Evolutionary conservation across 495 filamentous ascomycete genomes (phyloP).

Genomic region (Durotheca rogersii): DNA sequence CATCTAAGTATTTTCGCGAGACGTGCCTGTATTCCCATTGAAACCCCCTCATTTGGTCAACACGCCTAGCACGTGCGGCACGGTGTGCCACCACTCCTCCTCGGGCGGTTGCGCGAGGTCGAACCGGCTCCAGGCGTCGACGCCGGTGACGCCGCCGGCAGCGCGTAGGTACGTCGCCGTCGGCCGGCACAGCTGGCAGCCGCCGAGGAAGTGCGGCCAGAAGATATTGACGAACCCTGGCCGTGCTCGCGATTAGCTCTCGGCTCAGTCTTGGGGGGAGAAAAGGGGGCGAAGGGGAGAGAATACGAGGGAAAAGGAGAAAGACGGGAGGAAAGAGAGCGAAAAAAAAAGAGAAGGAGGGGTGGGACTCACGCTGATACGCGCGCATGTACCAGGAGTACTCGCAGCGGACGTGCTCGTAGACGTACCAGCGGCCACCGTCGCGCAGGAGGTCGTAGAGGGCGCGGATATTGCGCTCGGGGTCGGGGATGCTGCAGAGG

Average conservation of each 20-base stretch:
- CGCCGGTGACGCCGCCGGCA: slow-evolving; percentile 52
- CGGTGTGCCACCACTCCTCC: slow-evolving; percentile 47
- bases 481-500: slow-evolving; percentile 69
- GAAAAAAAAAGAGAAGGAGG: not conserved
- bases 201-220: slow-evolving; percentile 59
- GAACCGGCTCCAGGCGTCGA: slow-evolving; percentile 59
- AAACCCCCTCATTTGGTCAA: slow-evolving; percentile 44
- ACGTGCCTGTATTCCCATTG: no score
- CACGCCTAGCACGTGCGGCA: slow-evolving; percentile 59
- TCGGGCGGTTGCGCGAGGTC: slow-evolving; percentile 49
- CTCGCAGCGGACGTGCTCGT: slow-evolving; percentile 64
- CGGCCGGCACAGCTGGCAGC: slow-evolving; percentile 59
- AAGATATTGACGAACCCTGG: slow-evolving; percentile 46
- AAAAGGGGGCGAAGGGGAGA: no score
- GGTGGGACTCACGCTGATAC: slow-evolving; percentile 54
- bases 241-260: no score
- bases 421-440: slow-evolving; percentile 67
- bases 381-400: slow-evolving; percentile 49
- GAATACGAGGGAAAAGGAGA: no score
- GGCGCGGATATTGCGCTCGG: slow-evolving; percentile 55
- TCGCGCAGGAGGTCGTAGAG: slow-evolving; percentile 65
- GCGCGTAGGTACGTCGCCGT: slow-evolving; percentile 52
- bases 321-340: not conserved
- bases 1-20: no score
- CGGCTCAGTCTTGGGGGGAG: no score